These are phyloP conservation scores for Rhodofomes roseus DNA, from an alignment of 1,284 basidiomycete genomes.

Conservation along the genomic window DNA sequence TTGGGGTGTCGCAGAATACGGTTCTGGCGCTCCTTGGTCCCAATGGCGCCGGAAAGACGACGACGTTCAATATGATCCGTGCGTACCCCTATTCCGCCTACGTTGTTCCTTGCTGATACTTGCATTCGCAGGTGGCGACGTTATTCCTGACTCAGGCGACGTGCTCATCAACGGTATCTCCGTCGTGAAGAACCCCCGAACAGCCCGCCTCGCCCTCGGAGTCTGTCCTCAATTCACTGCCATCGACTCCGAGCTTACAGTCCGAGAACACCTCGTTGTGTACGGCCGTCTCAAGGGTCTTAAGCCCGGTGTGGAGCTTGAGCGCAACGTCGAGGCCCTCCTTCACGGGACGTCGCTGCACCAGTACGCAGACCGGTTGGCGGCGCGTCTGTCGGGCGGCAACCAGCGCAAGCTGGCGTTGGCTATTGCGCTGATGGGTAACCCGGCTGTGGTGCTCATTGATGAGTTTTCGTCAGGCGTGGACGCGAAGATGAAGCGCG, in stretches of 20 bases:
- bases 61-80: slow-evolving; percentile 75
- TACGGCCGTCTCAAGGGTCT: slow-evolving; percentile 73
- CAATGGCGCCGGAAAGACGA: slow-evolving; percentile 81
- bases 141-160: slow-evolving; percentile 60
- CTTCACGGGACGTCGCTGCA: slow-evolving; percentile 58
- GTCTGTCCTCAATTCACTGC: slow-evolving; percentile 85
- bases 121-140: slow-evolving; percentile 49
- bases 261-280: slow-evolving; percentile 67
- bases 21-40: slow-evolving; percentile 76
- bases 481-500: slow-evolving; percentile 79
- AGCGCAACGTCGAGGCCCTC: slow-evolving; percentile 54
- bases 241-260: slow-evolving; percentile 74
- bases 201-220: slow-evolving; percentile 64
- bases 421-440: slow-evolving; percentile 80
- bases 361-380: slow-evolving; percentile 64
- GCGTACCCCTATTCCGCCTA: slow-evolving; percentile 23
- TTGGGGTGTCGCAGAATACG: slow-evolving; percentile 61
- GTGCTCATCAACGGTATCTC: slow-evolving; percentile 63
- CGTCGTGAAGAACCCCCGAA: slow-evolving; percentile 54
- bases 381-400: slow-evolving; percentile 72
- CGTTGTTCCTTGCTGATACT: not conserved
- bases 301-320: slow-evolving; percentile 41
- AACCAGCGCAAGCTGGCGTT: slow-evolving; percentile 79
- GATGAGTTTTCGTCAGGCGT: slow-evolving; percentile 84
- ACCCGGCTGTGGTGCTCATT: slow-evolving; percentile 74